These are phyloP conservation scores for Lachnellula subtilissima DNA, from an alignment of 2,329 filamentous ascomycete genomes.

Conservation along the genomic window DNA sequence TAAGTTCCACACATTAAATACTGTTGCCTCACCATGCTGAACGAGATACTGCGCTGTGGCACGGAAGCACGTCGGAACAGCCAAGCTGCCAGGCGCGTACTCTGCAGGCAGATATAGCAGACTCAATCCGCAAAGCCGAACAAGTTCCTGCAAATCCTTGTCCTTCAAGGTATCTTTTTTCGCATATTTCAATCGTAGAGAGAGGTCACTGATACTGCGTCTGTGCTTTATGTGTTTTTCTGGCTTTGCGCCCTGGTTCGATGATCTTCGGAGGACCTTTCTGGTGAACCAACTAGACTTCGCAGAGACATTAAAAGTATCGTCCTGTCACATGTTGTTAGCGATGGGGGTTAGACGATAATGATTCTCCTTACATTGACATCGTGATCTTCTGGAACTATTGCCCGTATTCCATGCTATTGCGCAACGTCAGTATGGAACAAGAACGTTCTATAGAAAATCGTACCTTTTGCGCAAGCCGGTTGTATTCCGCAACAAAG, in stretches of 20 bases:
- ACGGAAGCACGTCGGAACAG: constrained; percentile 61
- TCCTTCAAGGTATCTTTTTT: constrained; percentile 43
- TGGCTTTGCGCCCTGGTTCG: constrained; percentile 29
- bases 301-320: constrained; percentile 9
- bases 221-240: constrained; percentile 37
- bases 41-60: constrained; percentile 61
- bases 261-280: constrained; percentile 35
- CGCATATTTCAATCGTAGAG: constrained; percentile 40
- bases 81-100: constrained; percentile 51
- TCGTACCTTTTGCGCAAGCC: constrained; percentile 51
- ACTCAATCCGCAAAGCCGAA: constrained; percentile 59
- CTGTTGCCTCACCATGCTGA: constrained; percentile 48
- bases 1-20: background rate
- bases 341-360: background rate
- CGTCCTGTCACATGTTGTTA: constrained; percentile 7
- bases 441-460: background rate
- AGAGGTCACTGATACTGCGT: constrained; percentile 53
- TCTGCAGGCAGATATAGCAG: constrained; percentile 55
- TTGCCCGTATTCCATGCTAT: constrained; percentile 47
- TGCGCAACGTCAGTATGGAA: constrained; percentile 3
- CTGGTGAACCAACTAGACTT: constrained; percentile 37
- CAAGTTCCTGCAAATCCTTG: constrained; percentile 52
- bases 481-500: constrained; percentile 56
- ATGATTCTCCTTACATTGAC: constrained; percentile 14
- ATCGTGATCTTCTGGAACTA: constrained; percentile 24